Conservation (phyloP, 345 rosid genomes). For the Dipteronia dyeriana region DNA sequence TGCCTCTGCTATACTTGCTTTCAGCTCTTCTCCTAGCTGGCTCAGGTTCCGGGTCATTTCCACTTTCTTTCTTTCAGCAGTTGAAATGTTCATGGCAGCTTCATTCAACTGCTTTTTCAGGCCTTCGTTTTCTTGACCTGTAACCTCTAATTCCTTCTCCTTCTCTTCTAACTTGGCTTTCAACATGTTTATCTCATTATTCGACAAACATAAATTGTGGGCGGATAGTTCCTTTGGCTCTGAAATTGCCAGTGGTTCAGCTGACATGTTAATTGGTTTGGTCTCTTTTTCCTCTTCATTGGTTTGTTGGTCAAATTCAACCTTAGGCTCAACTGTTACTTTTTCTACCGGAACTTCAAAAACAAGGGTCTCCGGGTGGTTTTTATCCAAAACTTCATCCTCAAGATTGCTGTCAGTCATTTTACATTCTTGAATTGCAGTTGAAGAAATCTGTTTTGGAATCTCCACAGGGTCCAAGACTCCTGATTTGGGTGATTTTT, state of each 20-base stretch:
- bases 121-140: slow-evolving; percentile 50
- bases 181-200: slow-evolving; percentile 55
- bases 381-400: slow-evolving; percentile 43
- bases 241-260: slow-evolving; percentile 20
- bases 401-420: slow-evolving; percentile 19
- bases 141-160: slow-evolving; percentile 50
- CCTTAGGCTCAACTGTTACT: slow-evolving; percentile 32
- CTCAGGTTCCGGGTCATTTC: slow-evolving; percentile 46
- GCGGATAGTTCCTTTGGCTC: slow-evolving; percentile 35
- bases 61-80: slow-evolving; percentile 50
- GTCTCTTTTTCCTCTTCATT: slow-evolving; percentile 29
- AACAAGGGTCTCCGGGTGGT: slow-evolving; percentile 64
- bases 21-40: slow-evolving; percentile 58
- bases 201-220: slow-evolving; percentile 40
- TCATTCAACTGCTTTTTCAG: slow-evolving; percentile 58
- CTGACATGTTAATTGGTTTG: slow-evolving; percentile 20
- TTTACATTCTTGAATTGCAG: slow-evolving; percentile 30
- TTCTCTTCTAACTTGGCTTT: slow-evolving; percentile 60
- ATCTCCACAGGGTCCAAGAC: slow-evolving; percentile 12
- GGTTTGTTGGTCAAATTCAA: slow-evolving; percentile 19
- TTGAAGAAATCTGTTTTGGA: slow-evolving; percentile 25
- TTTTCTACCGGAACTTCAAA: slow-evolving; percentile 50
- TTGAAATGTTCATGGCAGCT: slow-evolving; percentile 36
- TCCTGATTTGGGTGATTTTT: slow-evolving; percentile 51
- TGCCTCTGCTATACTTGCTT: slow-evolving; percentile 50